These are phyloP conservation scores for Dothistroma septosporum DNA, from an alignment of 2,329 filamentous ascomycete species.

Conservation along the genomic window DNA sequence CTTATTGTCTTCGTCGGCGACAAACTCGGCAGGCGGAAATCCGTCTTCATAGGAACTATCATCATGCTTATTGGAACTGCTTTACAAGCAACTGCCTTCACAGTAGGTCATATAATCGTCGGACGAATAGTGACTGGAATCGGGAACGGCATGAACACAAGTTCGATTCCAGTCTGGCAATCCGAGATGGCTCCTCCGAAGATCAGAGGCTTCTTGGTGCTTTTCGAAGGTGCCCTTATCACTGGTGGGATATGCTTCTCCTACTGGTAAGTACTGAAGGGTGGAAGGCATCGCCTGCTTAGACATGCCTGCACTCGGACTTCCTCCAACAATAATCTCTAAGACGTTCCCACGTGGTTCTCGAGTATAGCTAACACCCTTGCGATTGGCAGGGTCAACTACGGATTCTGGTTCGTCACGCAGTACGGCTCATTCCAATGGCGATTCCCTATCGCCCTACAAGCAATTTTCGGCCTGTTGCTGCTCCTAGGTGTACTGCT, in stretches of 20 bases:
- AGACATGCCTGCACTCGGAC: too few relatives aligned
- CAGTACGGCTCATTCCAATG: constrained; percentile 41
- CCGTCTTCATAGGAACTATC: constrained; percentile 55
- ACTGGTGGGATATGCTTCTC: constrained; percentile 49
- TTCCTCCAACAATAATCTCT: too few relatives aligned
- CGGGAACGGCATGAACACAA: constrained; percentile 36
- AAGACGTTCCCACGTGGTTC: too few relatives aligned
- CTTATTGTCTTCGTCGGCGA: constrained; percentile 50
- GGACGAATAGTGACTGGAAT: constrained; percentile 48
- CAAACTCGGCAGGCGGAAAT: constrained; percentile 53
- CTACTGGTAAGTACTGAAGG: constrained; percentile 37
- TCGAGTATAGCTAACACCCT: too few relatives aligned
- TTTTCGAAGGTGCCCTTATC: constrained; percentile 84
- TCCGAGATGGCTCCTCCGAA: constrained; percentile 72
- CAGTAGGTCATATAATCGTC: constrained; percentile 46
- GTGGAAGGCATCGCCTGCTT: too few relatives aligned
- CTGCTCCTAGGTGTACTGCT: constrained; percentile 45
- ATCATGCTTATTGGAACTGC: constrained; percentile 59
- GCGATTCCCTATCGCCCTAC: constrained; percentile 54
- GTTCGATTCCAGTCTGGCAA: constrained; percentile 46
- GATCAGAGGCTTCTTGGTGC: constrained; percentile 86
- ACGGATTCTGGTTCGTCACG: constrained; percentile 37
- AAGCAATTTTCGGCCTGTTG: constrained; percentile 48
- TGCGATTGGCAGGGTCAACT: constrained; percentile 28
- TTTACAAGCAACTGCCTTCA: constrained; percentile 52